Percentiles rank a stretch among this genome's conserved stretches.
Conservation (phyloP, 495 filamentous ascomycete genomes). For the Evansstolkia leycettana region DNA sequence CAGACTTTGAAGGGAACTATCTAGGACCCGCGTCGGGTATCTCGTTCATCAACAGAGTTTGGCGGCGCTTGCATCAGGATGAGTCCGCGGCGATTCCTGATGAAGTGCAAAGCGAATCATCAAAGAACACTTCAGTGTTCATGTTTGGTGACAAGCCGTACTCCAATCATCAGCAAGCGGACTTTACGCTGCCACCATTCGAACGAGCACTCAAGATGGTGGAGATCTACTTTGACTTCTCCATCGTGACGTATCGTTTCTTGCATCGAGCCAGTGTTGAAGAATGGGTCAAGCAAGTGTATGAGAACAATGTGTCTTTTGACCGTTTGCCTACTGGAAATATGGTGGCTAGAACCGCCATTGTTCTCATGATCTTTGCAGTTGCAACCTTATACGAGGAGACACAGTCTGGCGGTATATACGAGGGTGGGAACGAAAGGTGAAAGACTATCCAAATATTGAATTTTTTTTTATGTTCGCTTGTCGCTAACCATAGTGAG, state of each 20-base stretch:
- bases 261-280: conserved; percentile 30
- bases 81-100: conserved; percentile 22
- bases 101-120: conserved; percentile 20
- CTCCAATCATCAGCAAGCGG: conserved; percentile 14
- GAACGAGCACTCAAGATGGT: conserved; percentile 25
- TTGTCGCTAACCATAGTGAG: background rate
- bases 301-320: conserved; percentile 21
- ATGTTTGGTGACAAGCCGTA: conserved; percentile 36
- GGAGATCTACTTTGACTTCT: conserved; percentile 32
- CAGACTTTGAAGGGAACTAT: conserved; percentile 36
- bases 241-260: conserved; percentile 37
- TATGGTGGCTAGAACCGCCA: conserved; percentile 29
- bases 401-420: conserved; percentile 9
- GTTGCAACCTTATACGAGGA: conserved; percentile 27
- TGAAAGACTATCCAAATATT: conserved; percentile 4
- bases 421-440: conserved; percentile 18
- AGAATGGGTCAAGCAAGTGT: conserved; percentile 26
- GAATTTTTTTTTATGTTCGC: background rate
- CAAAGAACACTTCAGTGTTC: conserved; percentile 27
- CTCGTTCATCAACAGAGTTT: conserved; percentile 35
- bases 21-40: conserved; percentile 33
- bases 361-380: conserved; percentile 33
- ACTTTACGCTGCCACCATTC: conserved; percentile 22
- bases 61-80: conserved; percentile 31
- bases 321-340: conserved; percentile 22